phyloP scores from a whole-genome alignment of 306 rosid genomes.

The Castanospermum australe region DNA sequence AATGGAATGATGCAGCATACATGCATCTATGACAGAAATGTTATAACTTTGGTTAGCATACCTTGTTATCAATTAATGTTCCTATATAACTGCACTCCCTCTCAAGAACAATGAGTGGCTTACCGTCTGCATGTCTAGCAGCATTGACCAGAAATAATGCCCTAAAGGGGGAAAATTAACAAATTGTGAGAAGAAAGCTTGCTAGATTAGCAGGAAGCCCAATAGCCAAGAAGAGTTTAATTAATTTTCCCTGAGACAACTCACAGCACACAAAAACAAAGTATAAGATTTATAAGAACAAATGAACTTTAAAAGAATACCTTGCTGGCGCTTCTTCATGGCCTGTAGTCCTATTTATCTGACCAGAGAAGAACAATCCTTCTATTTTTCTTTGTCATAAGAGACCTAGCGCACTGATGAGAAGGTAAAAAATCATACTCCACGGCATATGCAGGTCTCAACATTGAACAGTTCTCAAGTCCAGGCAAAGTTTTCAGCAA shows the following conservation, averaged over 20 bases:
- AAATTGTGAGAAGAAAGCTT: constrained; percentile 19
- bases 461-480: constrained; percentile 94
- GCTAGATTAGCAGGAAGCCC: constrained; percentile 9
- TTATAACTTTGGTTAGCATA: constrained; percentile 8
- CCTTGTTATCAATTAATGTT: constrained; percentile 78
- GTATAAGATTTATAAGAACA: neutral
- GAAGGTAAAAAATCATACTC: constrained; percentile 96
- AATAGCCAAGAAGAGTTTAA: constrained; percentile 11
- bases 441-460: constrained; percentile 98
- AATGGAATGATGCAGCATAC: constrained; percentile 5
- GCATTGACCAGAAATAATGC: constrained; percentile 96
- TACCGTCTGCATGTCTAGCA: constrained; percentile 84
- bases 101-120: constrained; percentile 85
- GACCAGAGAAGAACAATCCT: constrained; percentile 98
- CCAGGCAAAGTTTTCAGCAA: constrained; percentile 97
- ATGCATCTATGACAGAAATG: constrained; percentile 17
- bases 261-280: neutral
- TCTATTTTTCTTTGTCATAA: constrained; percentile 90
- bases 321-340: constrained; percentile 98
- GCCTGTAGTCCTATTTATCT: constrained; percentile 98
- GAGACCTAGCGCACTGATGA: constrained; percentile 86
- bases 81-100: constrained; percentile 94
- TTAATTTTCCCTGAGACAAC: neutral
- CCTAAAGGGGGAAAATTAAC: constrained; percentile 43
- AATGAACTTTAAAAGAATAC: constrained; percentile 41